These are phyloP conservation scores for Avena eriantha DNA, from an alignment of 176 grass and related monocot species.

Conservation along the genomic window DNA sequence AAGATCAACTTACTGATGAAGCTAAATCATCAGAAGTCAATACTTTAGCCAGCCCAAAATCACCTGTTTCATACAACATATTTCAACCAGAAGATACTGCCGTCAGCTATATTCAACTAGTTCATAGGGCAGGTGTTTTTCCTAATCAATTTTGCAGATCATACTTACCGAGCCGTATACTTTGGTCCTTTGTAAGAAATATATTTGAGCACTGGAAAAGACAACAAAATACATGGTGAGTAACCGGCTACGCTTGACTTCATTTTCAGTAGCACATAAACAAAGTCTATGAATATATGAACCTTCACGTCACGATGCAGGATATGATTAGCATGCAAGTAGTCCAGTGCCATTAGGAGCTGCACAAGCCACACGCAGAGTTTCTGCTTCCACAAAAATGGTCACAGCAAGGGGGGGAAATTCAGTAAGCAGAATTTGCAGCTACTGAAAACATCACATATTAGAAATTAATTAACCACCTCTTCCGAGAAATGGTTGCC, in stretches of 20 bases:
- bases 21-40: constrained; percentile 91
- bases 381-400: constrained; percentile 57
- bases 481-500: constrained; percentile 82
- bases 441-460: background rate
- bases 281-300: constrained; percentile 9
- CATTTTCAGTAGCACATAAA: constrained; percentile 12
- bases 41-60: constrained; percentile 96
- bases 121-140: constrained; percentile 3
- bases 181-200: constrained; percentile 92
- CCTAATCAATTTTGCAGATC: background rate
- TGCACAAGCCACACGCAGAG: constrained; percentile 90
- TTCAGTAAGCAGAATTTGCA: constrained; percentile 23
- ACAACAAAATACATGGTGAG: constrained; percentile 2
- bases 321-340: constrained; percentile 88
- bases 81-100: constrained; percentile 33
- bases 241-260: constrained; percentile 27
- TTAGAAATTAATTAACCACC: constrained; percentile 54
- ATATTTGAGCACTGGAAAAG: constrained; percentile 94
- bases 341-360: constrained; percentile 91
- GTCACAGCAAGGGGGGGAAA: constrained; percentile 13
- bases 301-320: constrained; percentile 99
- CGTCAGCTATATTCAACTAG: constrained; percentile 15
- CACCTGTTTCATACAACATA: constrained; percentile 61
- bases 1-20: constrained; percentile 76
- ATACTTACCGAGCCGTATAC: constrained; percentile 81